Evolutionary conservation across 2,329 filamentous ascomycete genomes (phyloP), one percentile per base, ranked within the genome.

Genomic region (Neodidymelliopsis sp.): DNA sequence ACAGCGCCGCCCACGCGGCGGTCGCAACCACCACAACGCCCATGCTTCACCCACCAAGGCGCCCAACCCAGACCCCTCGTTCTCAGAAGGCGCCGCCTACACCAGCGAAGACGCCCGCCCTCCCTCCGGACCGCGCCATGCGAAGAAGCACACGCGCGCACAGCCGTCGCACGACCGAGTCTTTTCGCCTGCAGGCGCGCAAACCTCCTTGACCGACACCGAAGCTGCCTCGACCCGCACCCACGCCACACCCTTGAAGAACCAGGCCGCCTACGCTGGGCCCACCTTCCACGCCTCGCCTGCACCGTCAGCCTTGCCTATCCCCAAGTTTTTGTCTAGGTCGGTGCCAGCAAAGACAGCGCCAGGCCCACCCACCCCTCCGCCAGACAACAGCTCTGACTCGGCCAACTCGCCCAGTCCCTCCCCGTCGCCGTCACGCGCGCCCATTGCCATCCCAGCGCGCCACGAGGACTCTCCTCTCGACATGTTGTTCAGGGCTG

Each of bases 281-380:
- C 89, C 93, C 24, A 95, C 91, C 4, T 99, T 97, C 72, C 92
- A 97, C 73, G 90, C 91, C 29, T 97, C 94, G 7, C 94, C 94
- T 15, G 93, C 92, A 2, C 89, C 94, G 0, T 95, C 91, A 7
- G 86, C 91, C 18, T 79, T 99, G 23, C 94, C 94, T 0, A 88
- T 97, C 49, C 94, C 94, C 9, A 95, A 88, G 66, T 96, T 97
- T 71, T 84, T 89, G 54, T 87, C 88, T 20, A 92, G 88, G 64
- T 86, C 90, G 0, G 80, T 89, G 10, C 86, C 86, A 3, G 86
- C 88, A 48, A 72, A 72, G 56, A 54, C 63, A 15, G 57, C 53
- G 12, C 36, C 57, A 16, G 61, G 58, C 19, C 66, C 66, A n/a
- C 86, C 86, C 3, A 84, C 74, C 11, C 73, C 73, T 15, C 69